Percentiles rank a stretch among this genome's conserved stretches.
Conservation (phyloP, 2,329 filamentous ascomycete species). For the Colletotrichum abscissum region DNA sequence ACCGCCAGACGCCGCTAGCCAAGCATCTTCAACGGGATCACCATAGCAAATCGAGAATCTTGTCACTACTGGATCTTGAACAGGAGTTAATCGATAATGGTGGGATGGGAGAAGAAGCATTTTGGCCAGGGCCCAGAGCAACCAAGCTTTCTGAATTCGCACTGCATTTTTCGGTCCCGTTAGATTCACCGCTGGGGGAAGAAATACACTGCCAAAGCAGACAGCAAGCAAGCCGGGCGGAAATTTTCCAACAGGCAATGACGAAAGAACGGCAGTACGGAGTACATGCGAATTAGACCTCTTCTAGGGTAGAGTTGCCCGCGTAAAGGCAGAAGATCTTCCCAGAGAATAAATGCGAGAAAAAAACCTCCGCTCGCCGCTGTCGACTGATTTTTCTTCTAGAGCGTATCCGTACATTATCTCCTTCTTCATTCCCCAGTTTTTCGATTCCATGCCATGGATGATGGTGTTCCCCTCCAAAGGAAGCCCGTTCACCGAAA, state of each 20-base stretch:
- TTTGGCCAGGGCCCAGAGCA: no score
- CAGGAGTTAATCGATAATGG: background rate
- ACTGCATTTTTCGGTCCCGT: background rate
- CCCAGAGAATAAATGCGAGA: background rate
- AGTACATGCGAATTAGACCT: background rate
- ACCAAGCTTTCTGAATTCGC: background rate
- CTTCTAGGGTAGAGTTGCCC: background rate
- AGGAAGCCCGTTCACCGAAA: slow-evolving; percentile 10
- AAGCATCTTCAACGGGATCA: slow-evolving; percentile 30
- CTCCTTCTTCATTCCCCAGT: slow-evolving; percentile 8
- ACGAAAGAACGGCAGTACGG: slow-evolving; percentile 3
- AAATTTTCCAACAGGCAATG: background rate
- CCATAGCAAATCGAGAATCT: slow-evolving; percentile 6
- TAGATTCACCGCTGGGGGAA: background rate
- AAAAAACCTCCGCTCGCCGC: background rate
- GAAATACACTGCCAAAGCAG: background rate
- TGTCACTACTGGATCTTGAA: background rate
- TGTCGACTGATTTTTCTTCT: background rate
- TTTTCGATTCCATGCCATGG: slow-evolving; percentile 26
- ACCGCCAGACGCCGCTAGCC: slow-evolving; percentile 35
- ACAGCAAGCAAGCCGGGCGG: background rate
- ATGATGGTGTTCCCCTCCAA: background rate
- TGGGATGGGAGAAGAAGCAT: background rate
- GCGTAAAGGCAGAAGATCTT: slow-evolving; percentile 11
- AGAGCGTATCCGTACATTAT: background rate